Percentiles rank a stretch among this genome's conserved stretches.
Conservation (phyloP, 305 asterid species). For the Fraxinus latifolia region DNA sequence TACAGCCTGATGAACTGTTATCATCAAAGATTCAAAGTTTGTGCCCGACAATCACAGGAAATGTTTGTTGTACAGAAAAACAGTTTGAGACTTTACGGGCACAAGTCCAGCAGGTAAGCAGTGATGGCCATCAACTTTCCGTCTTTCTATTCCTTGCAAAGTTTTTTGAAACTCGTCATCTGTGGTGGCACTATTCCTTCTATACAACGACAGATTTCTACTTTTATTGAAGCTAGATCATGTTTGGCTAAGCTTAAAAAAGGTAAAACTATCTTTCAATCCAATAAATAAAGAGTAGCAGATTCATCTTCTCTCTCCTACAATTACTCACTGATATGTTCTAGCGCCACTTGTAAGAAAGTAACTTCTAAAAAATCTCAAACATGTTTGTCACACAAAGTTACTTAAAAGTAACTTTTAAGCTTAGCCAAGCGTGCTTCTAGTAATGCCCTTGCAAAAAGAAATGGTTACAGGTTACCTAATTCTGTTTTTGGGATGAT, state of each 20-base stretch:
- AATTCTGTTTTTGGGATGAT: neutral
- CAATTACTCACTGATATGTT: neutral
- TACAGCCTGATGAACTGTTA: constrained; percentile 73
- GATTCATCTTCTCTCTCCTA: neutral
- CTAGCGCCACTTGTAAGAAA: neutral
- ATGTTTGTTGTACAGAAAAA: constrained; percentile 82
- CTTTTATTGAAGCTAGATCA: neutral
- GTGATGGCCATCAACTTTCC: neutral
- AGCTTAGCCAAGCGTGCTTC: neutral
- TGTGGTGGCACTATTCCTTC: neutral
- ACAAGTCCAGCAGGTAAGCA: constrained; percentile 95
- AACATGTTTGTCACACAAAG: neutral
- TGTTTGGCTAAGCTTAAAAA: neutral
- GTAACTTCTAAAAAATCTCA: neutral
- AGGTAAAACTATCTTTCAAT: neutral
- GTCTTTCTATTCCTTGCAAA: neutral
- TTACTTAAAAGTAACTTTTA: neutral
- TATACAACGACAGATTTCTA: neutral
- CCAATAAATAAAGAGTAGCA: neutral
- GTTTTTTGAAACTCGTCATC: neutral
- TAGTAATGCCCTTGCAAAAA: neutral
- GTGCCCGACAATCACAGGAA: constrained; percentile 91
- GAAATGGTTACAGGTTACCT: neutral
- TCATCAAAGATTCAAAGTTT: constrained; percentile 90
- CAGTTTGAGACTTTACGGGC: constrained; percentile 75